A percentile compares a stretch with the other conserved stretches of the same genome.
Conservation (phyloP, 805 yeast species). For the Sugiyamaella qingdaonensis region DNA sequence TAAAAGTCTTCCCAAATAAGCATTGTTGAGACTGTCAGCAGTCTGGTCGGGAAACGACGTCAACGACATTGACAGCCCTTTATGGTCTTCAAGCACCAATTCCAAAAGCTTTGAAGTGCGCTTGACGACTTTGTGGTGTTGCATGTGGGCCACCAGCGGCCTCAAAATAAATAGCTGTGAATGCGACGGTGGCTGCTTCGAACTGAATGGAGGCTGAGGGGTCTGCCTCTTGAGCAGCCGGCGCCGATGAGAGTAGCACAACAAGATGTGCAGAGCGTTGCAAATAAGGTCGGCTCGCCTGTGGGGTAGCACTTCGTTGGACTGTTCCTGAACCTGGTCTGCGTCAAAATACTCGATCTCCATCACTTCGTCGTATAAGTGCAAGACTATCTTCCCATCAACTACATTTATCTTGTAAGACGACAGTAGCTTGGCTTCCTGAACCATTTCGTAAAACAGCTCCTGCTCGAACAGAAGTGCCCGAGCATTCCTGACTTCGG, state of each 20-base stretch:
- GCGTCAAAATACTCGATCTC: conserved; percentile 62
- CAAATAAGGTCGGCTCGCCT: conserved; percentile 51
- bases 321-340: conserved; percentile 32
- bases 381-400: conserved; percentile 60
- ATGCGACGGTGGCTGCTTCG: conserved; percentile 11
- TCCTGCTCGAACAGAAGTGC: conserved; percentile 84
- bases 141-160: conserved; percentile 33
- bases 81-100: conserved; percentile 21
- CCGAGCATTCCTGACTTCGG: conserved; percentile 63
- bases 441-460: conserved; percentile 67
- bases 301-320: conserved; percentile 31
- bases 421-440: conserved; percentile 68
- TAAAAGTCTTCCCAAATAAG: conserved; percentile 23
- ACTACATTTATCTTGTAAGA: conserved; percentile 67
- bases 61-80: conserved; percentile 12
- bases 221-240: conserved; percentile 35
- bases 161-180: conserved; percentile 23
- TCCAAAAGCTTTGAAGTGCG: conserved; percentile 22
- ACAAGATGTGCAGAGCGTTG: conserved; percentile 52
- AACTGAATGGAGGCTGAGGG: conserved; percentile 13
- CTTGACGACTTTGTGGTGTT: conserved; percentile 23
- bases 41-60: conserved; percentile 10
- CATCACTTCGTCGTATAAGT: conserved; percentile 58
- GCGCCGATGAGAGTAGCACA: conserved; percentile 54
- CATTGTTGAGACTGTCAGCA: conserved; percentile 1